Conservation (phyloP, 805 yeast species). For the Kluyveromyces starmeri region DNA sequence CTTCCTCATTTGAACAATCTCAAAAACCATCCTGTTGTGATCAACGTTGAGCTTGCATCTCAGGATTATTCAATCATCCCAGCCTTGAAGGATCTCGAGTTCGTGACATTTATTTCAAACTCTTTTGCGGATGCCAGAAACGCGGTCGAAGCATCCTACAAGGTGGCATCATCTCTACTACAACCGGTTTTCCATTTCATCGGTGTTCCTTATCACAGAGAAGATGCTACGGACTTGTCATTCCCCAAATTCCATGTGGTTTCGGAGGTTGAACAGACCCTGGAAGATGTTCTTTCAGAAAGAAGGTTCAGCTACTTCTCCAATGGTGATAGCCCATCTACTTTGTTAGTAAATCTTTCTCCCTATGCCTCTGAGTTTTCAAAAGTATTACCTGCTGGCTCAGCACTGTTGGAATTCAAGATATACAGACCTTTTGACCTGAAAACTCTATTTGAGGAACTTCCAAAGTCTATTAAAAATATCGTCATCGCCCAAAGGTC, state of each 20-base stretch:
- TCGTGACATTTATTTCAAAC: constrained; percentile 61
- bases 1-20: constrained; percentile 48
- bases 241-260: constrained; percentile 9
- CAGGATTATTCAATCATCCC: constrained; percentile 63
- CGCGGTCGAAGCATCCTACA: constrained; percentile 49
- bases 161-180: constrained; percentile 39
- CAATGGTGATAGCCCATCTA: constrained; percentile 30
- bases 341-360: constrained; percentile 58
- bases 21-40: constrained; percentile 38
- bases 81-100: constrained; percentile 63
- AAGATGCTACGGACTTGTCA: constrained; percentile 5
- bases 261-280: constrained; percentile 22
- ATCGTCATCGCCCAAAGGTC: constrained; percentile 63
- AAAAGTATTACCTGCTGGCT: constrained; percentile 26
- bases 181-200: constrained; percentile 70
- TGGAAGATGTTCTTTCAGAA: constrained; percentile 7
- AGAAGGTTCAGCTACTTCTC: constrained; percentile 19
- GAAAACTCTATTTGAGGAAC: constrained; percentile 35
- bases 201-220: constrained; percentile 11
- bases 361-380: constrained; percentile 39
- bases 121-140: constrained; percentile 43
- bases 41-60: constrained; percentile 49
- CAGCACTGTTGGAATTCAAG: constrained; percentile 43
- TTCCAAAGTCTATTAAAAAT: constrained; percentile 48
- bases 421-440: constrained; percentile 69